These are phyloP conservation scores for Nicotiana attenuata DNA, from an alignment of 257 asterid genomes.

Conservation along the genomic window DNA sequence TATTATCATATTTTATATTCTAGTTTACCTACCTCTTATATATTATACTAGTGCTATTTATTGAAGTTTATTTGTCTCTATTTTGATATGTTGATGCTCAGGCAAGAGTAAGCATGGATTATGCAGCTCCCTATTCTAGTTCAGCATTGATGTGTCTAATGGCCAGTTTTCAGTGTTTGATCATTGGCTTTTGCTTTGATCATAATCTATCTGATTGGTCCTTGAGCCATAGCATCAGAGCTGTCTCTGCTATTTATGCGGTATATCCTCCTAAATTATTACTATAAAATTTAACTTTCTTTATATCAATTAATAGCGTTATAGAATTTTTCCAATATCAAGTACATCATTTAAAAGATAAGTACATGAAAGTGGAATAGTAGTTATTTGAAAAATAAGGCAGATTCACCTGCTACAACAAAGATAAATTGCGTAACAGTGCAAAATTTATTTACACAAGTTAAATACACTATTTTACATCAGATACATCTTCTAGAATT, in stretches of 20 bases:
- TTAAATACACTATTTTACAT: not conserved
- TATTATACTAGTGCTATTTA: not conserved
- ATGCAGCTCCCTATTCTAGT: slow-evolving; percentile 72
- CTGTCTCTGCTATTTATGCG: slow-evolving; percentile 58
- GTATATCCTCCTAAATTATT: slow-evolving; percentile 19
- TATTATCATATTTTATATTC: not conserved
- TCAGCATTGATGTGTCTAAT: slow-evolving; percentile 72
- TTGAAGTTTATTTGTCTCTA: not conserved
- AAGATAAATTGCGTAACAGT: not conserved
- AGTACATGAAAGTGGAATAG: too few relatives aligned
- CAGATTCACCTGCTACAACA: not conserved
- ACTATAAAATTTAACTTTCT: too few relatives aligned
- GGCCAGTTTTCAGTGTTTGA: slow-evolving; percentile 68
- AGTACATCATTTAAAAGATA: not conserved
- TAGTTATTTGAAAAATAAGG: not conserved
- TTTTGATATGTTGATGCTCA: slow-evolving; percentile 15
- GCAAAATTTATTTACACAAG: not conserved
- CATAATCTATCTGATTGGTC: slow-evolving; percentile 64
- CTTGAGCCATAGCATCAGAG: slow-evolving; percentile 50
- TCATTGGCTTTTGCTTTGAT: slow-evolving; percentile 48
- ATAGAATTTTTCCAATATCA: not conserved
- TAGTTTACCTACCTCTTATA: not conserved
- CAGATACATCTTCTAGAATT: not conserved
- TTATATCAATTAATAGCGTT: too few relatives aligned
- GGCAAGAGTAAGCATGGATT: slow-evolving; percentile 56